Conservation (phyloP, 352 stramenopile genomes). For the Thalassiosira mediterranea region DNA sequence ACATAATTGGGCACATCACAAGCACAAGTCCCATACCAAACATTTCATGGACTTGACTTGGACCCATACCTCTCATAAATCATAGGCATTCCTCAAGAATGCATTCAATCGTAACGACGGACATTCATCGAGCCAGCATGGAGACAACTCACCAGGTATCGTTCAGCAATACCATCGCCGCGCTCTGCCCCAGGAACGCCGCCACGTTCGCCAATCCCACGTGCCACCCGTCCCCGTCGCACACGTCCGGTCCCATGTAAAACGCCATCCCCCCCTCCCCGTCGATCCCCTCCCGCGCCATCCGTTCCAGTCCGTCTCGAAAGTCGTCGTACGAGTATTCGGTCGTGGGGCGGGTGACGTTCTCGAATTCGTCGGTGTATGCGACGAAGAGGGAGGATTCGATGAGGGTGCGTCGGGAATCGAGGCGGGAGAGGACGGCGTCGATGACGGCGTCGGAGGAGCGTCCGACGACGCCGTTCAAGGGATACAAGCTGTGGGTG, state of each 20-base stretch:
- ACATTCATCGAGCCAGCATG: no score
- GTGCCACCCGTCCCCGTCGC: constrained; percentile 35
- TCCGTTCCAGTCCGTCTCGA: constrained; percentile 9
- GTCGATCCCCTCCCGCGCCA: constrained; percentile 9
- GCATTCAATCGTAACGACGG: no score
- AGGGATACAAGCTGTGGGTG: neutral
- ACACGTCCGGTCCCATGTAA: constrained; percentile 31
- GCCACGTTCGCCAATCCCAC: constrained; percentile 36
- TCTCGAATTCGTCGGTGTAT: neutral
- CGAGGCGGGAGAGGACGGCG: constrained; percentile 8
- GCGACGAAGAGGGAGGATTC: constrained; percentile 1
- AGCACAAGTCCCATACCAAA: no score
- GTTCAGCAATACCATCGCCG: constrained; percentile 18
- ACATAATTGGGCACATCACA: no score
- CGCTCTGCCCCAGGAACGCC: constrained; percentile 37
- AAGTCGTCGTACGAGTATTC: constrained; percentile 27
- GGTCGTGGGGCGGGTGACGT: neutral
- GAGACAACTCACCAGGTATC: constrained; percentile 33
- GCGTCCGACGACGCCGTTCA: neutral
- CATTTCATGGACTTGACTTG: no score
- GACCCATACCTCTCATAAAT: no score
- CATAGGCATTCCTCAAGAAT: no score
- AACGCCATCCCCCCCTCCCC: constrained; percentile 9
- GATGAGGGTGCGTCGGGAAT: constrained; percentile 1
- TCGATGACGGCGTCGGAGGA: constrained; percentile 6